These are phyloP conservation scores for Candida sithepensis DNA, from an alignment of 805 yeast species.

Conservation along the genomic window DNA sequence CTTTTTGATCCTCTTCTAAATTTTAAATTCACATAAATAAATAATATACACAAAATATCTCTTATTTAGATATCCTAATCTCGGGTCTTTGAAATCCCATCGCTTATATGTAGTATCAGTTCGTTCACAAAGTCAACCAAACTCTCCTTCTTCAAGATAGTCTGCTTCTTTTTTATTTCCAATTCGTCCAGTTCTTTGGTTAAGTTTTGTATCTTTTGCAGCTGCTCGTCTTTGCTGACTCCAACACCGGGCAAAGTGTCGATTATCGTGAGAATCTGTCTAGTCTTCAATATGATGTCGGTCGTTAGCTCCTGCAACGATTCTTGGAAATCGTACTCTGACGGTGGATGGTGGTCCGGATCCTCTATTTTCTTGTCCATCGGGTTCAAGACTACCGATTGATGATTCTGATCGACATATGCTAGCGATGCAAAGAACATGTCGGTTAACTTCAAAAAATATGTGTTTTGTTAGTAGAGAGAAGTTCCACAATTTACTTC, in stretches of 20 bases:
- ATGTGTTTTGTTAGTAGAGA: too few relatives aligned
- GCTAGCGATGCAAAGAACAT: slow-evolving; percentile 76
- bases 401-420: slow-evolving; percentile 76
- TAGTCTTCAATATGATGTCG: slow-evolving; percentile 78
- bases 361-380: slow-evolving; percentile 59
- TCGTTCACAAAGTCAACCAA: slow-evolving; percentile 60
- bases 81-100: slow-evolving; percentile 47
- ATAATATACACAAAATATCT: background rate
- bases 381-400: slow-evolving; percentile 44
- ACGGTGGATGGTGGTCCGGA: slow-evolving; percentile 47
- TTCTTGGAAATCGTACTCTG: slow-evolving; percentile 33
- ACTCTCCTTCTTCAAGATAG: slow-evolving; percentile 60
- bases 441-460: slow-evolving; percentile 49
- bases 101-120: slow-evolving; percentile 57
- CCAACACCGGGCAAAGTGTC: slow-evolving; percentile 93
- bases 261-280: slow-evolving; percentile 82
- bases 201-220: slow-evolving; percentile 57
- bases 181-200: slow-evolving; percentile 58
- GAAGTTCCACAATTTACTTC: too few relatives aligned
- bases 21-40: background rate
- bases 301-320: slow-evolving; percentile 75
- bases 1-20: too few relatives aligned
- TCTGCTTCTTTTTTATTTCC: slow-evolving; percentile 54
- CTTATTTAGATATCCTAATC: background rate
- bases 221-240: slow-evolving; percentile 71